Evolutionary conservation across 73 alveolate species (phyloP), one percentile per base, ranked within the genome.

Genomic region (Symbiodinium natans): DNA sequence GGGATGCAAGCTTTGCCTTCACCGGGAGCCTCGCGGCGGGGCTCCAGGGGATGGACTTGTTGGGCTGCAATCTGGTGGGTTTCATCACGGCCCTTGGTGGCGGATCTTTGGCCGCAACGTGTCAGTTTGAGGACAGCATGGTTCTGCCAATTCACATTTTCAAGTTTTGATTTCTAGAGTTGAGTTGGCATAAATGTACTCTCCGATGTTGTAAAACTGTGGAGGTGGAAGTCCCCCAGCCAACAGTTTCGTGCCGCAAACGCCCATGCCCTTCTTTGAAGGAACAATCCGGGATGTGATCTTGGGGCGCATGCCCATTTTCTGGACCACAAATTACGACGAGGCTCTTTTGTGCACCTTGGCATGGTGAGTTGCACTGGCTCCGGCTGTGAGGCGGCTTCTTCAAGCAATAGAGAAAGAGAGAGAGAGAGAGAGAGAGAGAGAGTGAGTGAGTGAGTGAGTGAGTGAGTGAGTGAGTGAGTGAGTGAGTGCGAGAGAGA

Each of bases 1-100:
- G 97, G 10, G 97, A 90, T 9, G 97, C 97, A 13, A 71, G 89
- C 42, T 90, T 90, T 31, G 97, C 97, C 7, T 90, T 90, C 56
- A 90, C 97, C 4, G 97, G 97, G 3, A 90, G 97, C 40, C 77
- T 90, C n/a, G 89, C 88, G 0, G 97, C 97, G 9, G 88, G 97
- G 29, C 19, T 73, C 38, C 43, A 31, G 31, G 43, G 88, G 29
- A 90, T 90, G 97, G 97, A 90, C 38, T n/a, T 90, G 52, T 33
- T 90, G 48, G 97, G 97, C n/a, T 90, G 97, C 88, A 71, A 71
- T 54, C 31, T 41, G 38, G 80, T 90, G 0, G 97, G 97, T 56
- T 90, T 73, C 52, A 36, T 68, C 88, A 90, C 97, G 1, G 97
- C 97, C 27, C 77, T 90, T 23, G 97, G 97, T 8, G 97, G 97